Base-by-base conservation (phyloP, 2,329 filamentous ascomycete species). In the Fusarium sp. region DNA sequence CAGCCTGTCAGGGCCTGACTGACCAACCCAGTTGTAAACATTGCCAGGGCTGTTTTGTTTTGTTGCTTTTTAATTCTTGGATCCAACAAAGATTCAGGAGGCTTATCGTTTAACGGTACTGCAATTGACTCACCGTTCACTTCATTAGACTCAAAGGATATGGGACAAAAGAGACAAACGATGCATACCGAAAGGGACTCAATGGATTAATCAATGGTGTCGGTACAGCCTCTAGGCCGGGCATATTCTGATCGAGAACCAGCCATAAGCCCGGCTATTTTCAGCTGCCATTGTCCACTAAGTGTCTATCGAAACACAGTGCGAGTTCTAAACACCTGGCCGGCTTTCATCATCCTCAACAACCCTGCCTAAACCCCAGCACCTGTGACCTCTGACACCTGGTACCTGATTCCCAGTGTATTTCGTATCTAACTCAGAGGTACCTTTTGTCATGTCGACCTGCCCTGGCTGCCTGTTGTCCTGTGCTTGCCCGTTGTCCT, bases 361-460 rank as follows among this genome's bases (percentile, higher is more conserved):
- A 72, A 73, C 70, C 70, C 60, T 72, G 61, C 63, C 57, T 63
- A 64, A 69, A 53, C 71, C 63, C 65, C 68, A 72, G 68, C 48
- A 68, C 28, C 48, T 49, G 63, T 51, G 55, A 50, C 50, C 42
- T 54, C 54, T 67, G 63, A 61, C 55, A 58, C 45, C 47, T 49
- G 70, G 71, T 73, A 72, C 70, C 51, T 73, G 50, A 18, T 40
- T 25, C 37, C 14, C 32, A 62, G 45, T 50, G 53, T 55, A 57
- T 27, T 34, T 23, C 12, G 41, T 48, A 23, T 59, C 12, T 34
- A 41, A 20, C 30, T 42, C n/a, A 37, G 53, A 71, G 41, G 68
- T 71, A 71, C 59, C 68, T 64, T 34, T 27, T 12, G 43, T 68
- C 67, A 63, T 68, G 55, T 25, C 63, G 62, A 48, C 62, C 53